Base-by-base conservation (phyloP, 2,329 filamentous ascomycete genomes). In the Blastomyces emzantsi region DNA sequence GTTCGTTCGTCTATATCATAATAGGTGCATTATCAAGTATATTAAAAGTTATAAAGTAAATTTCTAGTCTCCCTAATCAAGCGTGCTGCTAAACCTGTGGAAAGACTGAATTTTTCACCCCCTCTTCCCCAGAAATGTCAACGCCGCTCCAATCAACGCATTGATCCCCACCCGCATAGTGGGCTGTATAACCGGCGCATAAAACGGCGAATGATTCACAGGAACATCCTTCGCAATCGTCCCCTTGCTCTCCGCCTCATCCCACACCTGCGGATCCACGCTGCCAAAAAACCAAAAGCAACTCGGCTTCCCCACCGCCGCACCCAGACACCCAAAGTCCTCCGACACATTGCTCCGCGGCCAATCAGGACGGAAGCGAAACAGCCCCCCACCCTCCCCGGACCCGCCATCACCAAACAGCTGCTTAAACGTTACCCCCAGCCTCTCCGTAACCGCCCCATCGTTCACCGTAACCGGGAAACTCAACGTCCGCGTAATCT, bases 201-300 rank as follows among this genome's bases (percentile, higher is more conserved):
- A 88, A 62, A 79, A 77, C 0, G 83, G 79, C 64, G 79, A 83
- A 69, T 88, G 85, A 67, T 87, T 87, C 0, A 80, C 80, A 0
- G 85, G 82, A 15, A 87, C 78, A 61, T 80, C 81, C 66, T 78
- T 74, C 65, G 56, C 64, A 4, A 77, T 71, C 67, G 62, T 74
- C 0, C 80, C 80, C 49, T 80, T 76, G 62, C 70, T 74, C 69
- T 79, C 74, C 17, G 75, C 76, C 65, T 76, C 72, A 70, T 86
- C 82, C 78, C 80, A 86, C 4, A 78, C 60, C 61, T 76, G 76
- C 0, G 73, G 72, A 64, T 83, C 81, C 36, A 79, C 78, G 0
- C 83, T 82, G 0, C 85, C 85, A 66, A 84, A 79, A 68, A 82
- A 74, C 76, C 83, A 87, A 68, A 85, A 87, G 57, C 75, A 79